Evolutionary conservation across 768 basidiomycete species (phyloP), one percentile per base, ranked within the genome.

Genomic region (Rhizopogon salebrosus): DNA sequence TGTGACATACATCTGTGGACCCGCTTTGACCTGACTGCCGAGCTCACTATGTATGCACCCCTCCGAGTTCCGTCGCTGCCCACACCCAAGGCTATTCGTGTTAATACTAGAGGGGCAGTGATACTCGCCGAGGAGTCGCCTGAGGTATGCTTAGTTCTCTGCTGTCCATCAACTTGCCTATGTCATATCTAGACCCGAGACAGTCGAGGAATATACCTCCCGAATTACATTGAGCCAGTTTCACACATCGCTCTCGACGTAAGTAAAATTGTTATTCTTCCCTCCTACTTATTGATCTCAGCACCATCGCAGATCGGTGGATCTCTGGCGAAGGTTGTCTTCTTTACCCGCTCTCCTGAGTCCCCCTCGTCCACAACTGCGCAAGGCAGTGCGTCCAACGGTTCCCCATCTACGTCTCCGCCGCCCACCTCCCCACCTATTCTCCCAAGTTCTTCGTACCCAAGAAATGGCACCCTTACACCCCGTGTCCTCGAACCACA

Each of bases 241-340:
- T 97, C 94, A 18, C 94, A 98, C 67, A 94, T 98, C 51, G 97
- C 97, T 3, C 86, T 99, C 52, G 95, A 99, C 66, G 95, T 95
- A 66, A 75, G 93, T 82, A 41, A 43, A 13, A 20, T 13, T 38
- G 4, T 27, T 13, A 34, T n/a, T 49, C 38, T 18, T 16, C 55
- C 41, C 50, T 46, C 40, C 48, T 43, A 14, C 26, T 35, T 8
- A 5, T 13, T 55, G 26, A 59, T 31, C 13, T 53, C 37, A 31
- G 23, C 38, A 34, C 27, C 48, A 41, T 62, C 50, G 55, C 62
- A 98, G 95, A 88, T 98, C 65, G 97, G 97, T 24, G 97, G 97
- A 39, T 97, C 95, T 11, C 75, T 99, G 13, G 95, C 95, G 55
- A 99, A 99, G 70, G 91, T 99, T 48, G 92, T 97, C 60, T 99